Conservation (phyloP, 306 rosid species). For the Geum urbanum region DNA sequence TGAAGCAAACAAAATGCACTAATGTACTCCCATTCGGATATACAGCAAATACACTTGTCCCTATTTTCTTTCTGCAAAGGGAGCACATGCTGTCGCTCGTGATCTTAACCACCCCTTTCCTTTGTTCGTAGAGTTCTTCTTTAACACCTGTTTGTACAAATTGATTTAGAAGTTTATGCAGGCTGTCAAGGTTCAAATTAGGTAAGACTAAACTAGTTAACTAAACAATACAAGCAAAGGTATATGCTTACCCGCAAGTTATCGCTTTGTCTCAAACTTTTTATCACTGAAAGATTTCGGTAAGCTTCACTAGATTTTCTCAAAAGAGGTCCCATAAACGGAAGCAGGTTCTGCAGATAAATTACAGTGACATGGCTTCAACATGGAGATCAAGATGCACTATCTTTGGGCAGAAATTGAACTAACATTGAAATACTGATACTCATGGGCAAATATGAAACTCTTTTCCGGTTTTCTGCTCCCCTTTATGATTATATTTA, state of each 20-base stretch:
- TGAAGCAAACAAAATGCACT: constrained; percentile 89
- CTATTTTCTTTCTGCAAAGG: constrained; percentile 91
- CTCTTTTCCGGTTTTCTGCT: not conserved
- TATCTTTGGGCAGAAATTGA: not conserved
- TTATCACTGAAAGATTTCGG: constrained; percentile 83
- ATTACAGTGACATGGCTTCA: constrained; percentile 21
- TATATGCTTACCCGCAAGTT: constrained; percentile 76
- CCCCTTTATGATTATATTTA: not conserved
- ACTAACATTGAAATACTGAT: not conserved
- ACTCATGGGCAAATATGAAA: not conserved
- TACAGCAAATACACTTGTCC: constrained; percentile 89
- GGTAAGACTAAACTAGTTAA: not conserved
- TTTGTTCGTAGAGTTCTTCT: constrained; percentile 72
- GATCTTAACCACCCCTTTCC: constrained; percentile 70
- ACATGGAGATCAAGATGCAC: not conserved
- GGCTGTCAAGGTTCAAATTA: not conserved
- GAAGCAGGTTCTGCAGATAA: constrained; percentile 75
- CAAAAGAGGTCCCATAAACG: constrained; percentile 90
- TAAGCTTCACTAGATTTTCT: constrained; percentile 86
- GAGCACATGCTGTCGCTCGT: constrained; percentile 90
- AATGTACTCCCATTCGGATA: constrained; percentile 90
- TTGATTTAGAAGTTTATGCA: not conserved
- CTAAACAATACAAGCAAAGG: constrained; percentile 13
- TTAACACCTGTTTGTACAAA: constrained; percentile 67
- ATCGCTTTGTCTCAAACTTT: constrained; percentile 87